Evolutionary conservation across 768 basidiomycete species (phyloP), one percentile per base, ranked within the genome.

Genomic region (Baorangia bicolor): DNA sequence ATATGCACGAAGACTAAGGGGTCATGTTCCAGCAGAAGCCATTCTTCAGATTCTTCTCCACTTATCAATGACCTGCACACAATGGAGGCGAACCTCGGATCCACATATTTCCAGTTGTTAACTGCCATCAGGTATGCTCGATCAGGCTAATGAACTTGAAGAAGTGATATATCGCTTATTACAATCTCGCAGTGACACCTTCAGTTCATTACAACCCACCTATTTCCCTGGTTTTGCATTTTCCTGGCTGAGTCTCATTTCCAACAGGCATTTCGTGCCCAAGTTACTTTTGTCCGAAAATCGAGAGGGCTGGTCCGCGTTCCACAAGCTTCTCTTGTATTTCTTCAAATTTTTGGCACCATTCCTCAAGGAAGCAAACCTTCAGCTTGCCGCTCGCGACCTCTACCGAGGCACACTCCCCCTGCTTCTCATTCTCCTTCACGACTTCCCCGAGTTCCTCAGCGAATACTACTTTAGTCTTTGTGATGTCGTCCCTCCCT

Each of bases 171-270:
- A 23, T 28, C 25, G 6, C 49, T 56, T 48, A 56, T 42, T 51
- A 41, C 10, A 31, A 52, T 46, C 28, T 57, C 23, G 30, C 58
- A 96, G 95, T 69, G 95, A 98, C 68, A 93, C 93, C 3, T 87
- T 98, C 71, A 96, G 94, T 69, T 97, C 95, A 41, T 77, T 97
- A 55, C 96, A 98, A 69, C 97, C 97, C 9, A 88, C 88, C 6
- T 94, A 92, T 73, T 98, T 98, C 78, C 97, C 97, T 18, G 92
- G 94, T 10, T 99, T 99, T 71, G 90, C 95, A 1, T 99, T 98
- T 74, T 96, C 94, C 16, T 99, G 96, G 96, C 87, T 98, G 81
- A 90, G 89, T 60, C 80, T 98, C 42, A 87, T 99, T 67, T 98
- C 97, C 23, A 97, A 98, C 74, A 81, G 96, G 51, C 77, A 93